Base-by-base conservation (phyloP, 108 stramenopile genomes). In the Cylindrotheca closterium region DNA sequence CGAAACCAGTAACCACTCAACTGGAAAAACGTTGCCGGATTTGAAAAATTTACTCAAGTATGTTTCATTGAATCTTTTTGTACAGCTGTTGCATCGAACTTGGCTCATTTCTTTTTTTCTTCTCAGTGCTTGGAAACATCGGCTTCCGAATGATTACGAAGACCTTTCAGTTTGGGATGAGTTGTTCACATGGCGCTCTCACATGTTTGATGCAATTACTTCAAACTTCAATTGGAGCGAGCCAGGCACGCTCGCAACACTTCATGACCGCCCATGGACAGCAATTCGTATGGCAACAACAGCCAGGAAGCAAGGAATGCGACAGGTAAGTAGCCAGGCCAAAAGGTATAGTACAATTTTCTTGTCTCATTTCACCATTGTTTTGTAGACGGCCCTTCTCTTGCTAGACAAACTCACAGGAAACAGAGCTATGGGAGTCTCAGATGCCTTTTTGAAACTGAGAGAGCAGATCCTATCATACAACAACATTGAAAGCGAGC, bases 181-280 rank as follows among this genome's bases (percentile, higher is more conserved):
- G 53, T 42, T 98, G 5, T 79, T 93, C 51, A 67, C 77, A 26
- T 98, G 96, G 96, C 83, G 98, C 0, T 57, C 76, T 10, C 86
- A 93, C 50, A 91, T 94, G 67, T 94, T 94, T 70, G 79, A 71
- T 45, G 81, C 83, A 2, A 81, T 96, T n/a, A 75, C 87, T 2
- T 75, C 73, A 18, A 88, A 88, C 51, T 94, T 96, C 61, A 65
- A 71, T 19, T 93, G 87, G 89, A 82, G 73, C 30, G 95, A 97
- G 10, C 84, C 92, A 51, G 64, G 66, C 22, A 83, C 74, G 4
- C 68, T 97, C 51, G 90, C 95, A 0, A 83, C 89, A 22, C 86
- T 96, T 1, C 96, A 98, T 51, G 98, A 98, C 75, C 78, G 89
- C 4, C 95, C 98, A 1, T 95, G 91, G 92, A 95, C 92, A 25